Evolutionary conservation across 1,284 basidiomycete species (phyloP), one percentile per base, ranked within the genome.

Genomic region (Calocybe gambosa): DNA sequence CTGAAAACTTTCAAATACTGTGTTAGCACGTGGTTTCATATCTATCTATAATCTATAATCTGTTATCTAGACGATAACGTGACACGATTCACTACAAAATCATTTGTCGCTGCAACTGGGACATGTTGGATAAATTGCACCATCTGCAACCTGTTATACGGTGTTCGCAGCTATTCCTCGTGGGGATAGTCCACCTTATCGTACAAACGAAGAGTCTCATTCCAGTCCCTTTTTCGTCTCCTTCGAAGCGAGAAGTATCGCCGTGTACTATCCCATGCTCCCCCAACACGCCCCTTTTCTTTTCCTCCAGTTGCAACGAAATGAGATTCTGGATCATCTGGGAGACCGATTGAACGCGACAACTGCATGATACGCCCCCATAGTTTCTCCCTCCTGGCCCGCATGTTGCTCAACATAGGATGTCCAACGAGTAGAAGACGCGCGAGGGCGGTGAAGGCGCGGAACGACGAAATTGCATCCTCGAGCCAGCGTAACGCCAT

Each of bases 141-240:
- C 21, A 23, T 23, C 7, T 23, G 21, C 21, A n/a, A 3, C 21
- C 7, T 23, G 21, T 23, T 7, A 7, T n/a, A n/a, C n/a, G 2
- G 28, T 38, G 31, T 3, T 19, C 12, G 23, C 47, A 44, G 33
- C n/a, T 41, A 49, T 35, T 71, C 66, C 31, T 77, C 76, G 10
- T 73, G 70, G 4, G 82, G 82, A 56, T 85, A 87, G 62, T 89
- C 85, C 5, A 86, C 82, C 55, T 85, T 74, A 55, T 91, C 89
- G 50, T 89, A 89, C 43, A 89, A 62, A 47, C 85, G 69, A 42
- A 91, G 65, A 2, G 81, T 88, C 66, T 91, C 89, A 56, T 90
- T 89, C 89, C 89, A 92, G 57, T 92, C 89, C 53, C 88, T 75
- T 64, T 92, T 92, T 55, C 89, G 70, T 56, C 89, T 67, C 52